A percentile compares a stretch with the other conserved stretches of the same genome.
Evolutionary conservation across 2,329 filamentous ascomycete genomes (phyloP).

Genomic region (Penicillium aurantiogriseum): DNA sequence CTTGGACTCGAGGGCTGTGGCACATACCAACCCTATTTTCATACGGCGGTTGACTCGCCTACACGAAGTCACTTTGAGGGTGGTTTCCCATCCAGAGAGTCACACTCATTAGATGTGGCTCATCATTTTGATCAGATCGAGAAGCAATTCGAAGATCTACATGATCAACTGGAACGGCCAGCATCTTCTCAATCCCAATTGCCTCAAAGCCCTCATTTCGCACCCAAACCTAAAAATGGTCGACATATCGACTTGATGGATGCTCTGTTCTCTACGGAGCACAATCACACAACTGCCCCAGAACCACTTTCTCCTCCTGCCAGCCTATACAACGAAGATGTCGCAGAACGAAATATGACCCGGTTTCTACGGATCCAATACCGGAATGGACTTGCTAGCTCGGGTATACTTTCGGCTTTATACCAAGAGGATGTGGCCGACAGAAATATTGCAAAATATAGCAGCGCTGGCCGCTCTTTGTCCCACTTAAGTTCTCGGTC

Average conservation of each 20-base stretch:
- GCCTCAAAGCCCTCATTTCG: slow-evolving; percentile 23
- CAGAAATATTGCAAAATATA: slow-evolving; percentile 37
- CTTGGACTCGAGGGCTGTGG: slow-evolving; percentile 8
- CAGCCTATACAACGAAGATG: slow-evolving; percentile 44
- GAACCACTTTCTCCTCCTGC: slow-evolving; percentile 31
- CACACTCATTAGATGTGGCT: slow-evolving; percentile 26
- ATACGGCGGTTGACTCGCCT: slow-evolving; percentile 9
- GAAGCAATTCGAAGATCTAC: slow-evolving; percentile 40
- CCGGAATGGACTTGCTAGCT: slow-evolving; percentile 28
- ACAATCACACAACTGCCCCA: slow-evolving; percentile 24
- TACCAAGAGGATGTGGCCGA: slow-evolving; percentile 46
- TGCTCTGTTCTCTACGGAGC: slow-evolving; percentile 38
- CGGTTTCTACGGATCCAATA: slow-evolving; percentile 31
- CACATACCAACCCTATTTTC: slow-evolving; percentile 9
- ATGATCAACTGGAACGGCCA: slow-evolving; percentile 36
- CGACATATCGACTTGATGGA: slow-evolving; percentile 44
- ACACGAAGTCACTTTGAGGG: slow-evolving; percentile 11
- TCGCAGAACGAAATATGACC: slow-evolving; percentile 45
- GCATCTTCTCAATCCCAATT: slow-evolving; percentile 27
- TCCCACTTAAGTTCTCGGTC: slow-evolving; percentile 24
- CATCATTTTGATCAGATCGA: slow-evolving; percentile 41
- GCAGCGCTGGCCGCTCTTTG: slow-evolving; percentile 20
- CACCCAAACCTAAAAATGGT: slow-evolving; percentile 21
- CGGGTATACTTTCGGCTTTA: slow-evolving; percentile 35
- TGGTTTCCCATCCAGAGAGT: slow-evolving; percentile 11